phyloP scores from a whole-genome alignment of 176 grass and related monocot species.

The Eremochloa ophiuroides region DNA sequence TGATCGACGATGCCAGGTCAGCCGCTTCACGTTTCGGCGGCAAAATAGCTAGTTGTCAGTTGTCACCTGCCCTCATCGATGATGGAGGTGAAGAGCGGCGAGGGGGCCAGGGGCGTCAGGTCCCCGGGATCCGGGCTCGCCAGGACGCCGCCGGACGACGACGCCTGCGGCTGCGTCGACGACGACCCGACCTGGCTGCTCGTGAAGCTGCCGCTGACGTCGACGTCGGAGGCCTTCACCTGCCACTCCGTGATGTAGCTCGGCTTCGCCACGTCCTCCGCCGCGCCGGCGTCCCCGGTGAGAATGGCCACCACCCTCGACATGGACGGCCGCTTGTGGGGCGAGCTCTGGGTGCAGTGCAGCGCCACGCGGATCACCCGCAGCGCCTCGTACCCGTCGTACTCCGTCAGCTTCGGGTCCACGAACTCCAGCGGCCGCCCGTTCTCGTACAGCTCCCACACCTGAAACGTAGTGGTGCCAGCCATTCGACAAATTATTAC shows the following conservation, averaged over 20 bases:
- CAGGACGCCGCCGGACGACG: neutral
- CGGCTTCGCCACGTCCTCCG: slow-evolving; percentile 38
- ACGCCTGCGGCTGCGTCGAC: slow-evolving; percentile 25
- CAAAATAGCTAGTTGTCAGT: too few relatives aligned
- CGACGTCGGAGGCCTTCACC: slow-evolving; percentile 33
- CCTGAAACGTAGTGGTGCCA: slow-evolving; percentile 36
- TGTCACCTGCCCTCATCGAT: slow-evolving; percentile 52
- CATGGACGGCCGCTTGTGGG: slow-evolving; percentile 55
- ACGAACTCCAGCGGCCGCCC: slow-evolving; percentile 36
- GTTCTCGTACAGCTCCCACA: slow-evolving; percentile 57
- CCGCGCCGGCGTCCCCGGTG: slow-evolving; percentile 37
- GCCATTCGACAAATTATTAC: too few relatives aligned
- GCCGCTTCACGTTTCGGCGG: neutral
- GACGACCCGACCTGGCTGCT: slow-evolving; percentile 22
- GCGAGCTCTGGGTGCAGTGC: slow-evolving; percentile 56
- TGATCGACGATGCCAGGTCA: too few relatives aligned
- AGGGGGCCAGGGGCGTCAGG: neutral
- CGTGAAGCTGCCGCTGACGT: slow-evolving; percentile 28
- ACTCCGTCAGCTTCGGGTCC: slow-evolving; percentile 41
- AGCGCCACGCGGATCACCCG: slow-evolving; percentile 50
- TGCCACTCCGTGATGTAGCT: slow-evolving; percentile 73
- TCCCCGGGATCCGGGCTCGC: neutral
- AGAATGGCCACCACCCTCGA: slow-evolving; percentile 63
- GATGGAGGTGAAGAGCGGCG: slow-evolving; percentile 35
- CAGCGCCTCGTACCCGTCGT: slow-evolving; percentile 39